Conservation (phyloP, 495 filamentous ascomycete species). For the Trichoderma erinaceum region DNA sequence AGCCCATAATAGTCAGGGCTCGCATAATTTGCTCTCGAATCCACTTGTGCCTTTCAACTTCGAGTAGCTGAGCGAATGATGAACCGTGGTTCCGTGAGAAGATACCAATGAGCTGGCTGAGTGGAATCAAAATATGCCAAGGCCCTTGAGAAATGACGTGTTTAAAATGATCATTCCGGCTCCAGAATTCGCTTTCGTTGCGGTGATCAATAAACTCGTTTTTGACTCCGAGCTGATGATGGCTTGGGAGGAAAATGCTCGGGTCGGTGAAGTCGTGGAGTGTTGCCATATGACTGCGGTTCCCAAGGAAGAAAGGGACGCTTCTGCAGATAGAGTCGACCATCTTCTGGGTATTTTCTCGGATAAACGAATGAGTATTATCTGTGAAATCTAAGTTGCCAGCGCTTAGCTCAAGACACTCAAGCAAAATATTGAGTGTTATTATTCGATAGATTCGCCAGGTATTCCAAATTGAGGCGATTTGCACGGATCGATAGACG, state of each 20-base stretch:
- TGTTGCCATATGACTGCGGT: background rate
- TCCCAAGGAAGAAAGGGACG: background rate
- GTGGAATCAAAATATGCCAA: background rate
- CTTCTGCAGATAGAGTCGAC: background rate
- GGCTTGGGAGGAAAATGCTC: background rate
- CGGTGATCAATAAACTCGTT: background rate
- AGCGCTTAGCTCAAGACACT: background rate
- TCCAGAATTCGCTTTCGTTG: background rate
- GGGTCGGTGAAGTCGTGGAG: background rate
- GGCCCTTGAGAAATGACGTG: background rate
- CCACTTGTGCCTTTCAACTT: background rate
- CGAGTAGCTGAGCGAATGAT: background rate
- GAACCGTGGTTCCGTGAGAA: background rate
- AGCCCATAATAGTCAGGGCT: too few species aligned
- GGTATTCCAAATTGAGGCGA: background rate
- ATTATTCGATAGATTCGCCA: background rate
- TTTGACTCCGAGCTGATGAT: background rate
- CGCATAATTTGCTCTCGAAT: background rate
- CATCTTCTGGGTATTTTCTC: background rate
- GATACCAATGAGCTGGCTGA: background rate
- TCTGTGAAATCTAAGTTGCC: background rate
- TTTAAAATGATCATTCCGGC: background rate
- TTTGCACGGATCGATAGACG: background rate
- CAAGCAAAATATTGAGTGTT: background rate
- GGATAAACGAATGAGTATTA: too few species aligned